A percentile compares a stretch with the other conserved stretches of the same genome.
phyloP scores from a whole-genome alignment of 2,329 filamentous ascomycete genomes.

The Curvularia sp. region DNA sequence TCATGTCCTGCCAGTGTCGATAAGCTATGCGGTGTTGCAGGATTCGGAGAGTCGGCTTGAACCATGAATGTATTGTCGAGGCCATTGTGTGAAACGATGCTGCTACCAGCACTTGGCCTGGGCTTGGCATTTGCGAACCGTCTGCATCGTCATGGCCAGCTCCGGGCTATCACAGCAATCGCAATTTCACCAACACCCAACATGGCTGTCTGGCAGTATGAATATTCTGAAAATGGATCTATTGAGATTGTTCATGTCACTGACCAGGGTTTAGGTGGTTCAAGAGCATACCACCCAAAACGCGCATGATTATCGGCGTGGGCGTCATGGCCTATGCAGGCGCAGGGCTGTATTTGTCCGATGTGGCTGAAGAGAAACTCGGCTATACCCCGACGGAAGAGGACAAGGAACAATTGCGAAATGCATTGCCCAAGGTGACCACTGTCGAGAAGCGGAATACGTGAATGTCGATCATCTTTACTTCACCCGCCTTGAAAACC shows the following conservation, averaged over 20 bases:
- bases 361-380: conserved; percentile 74
- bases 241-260: background rate
- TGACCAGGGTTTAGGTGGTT: conserved; percentile 57
- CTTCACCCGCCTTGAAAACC: background rate
- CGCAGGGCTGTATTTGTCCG: conserved; percentile 74
- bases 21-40: background rate
- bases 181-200: conserved; percentile 7
- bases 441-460: conserved; percentile 32
- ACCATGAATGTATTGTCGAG: background rate
- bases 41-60: background rate
- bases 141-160: conserved; percentile 12
- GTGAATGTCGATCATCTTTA: background rate
- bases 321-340: conserved; percentile 79
- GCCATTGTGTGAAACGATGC: background rate
- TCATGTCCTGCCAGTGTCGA: conserved; percentile 8
- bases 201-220: conserved; percentile 51
- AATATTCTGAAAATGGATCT: background rate
- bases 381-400: conserved; percentile 75
- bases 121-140: conserved; percentile 13
- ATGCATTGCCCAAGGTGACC: conserved; percentile 66
- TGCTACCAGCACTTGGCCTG: conserved; percentile 1
- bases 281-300: conserved; percentile 72
- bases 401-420: conserved; percentile 72
- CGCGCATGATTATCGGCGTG: conserved; percentile 73
- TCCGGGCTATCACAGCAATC: background rate